Conservation (phyloP, 2,329 filamentous ascomycete genomes). For the Teratosphaeria zuluensis region DNA sequence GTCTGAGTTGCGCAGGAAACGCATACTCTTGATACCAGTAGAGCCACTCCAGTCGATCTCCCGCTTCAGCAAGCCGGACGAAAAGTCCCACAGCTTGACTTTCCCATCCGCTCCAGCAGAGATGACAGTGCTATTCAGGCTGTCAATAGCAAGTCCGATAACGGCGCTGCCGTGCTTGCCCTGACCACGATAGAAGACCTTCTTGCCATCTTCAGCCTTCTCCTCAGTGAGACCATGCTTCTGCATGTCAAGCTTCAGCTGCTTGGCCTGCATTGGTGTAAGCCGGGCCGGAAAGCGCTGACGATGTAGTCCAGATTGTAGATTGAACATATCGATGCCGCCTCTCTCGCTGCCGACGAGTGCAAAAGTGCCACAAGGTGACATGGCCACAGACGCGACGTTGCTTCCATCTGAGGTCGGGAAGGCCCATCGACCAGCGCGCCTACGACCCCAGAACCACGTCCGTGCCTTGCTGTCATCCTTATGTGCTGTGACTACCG, state of each 20-base stretch:
- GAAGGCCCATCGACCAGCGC: conserved; percentile 86
- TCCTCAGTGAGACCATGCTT: conserved; percentile 29
- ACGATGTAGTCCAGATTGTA: conserved; percentile 84
- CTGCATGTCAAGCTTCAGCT: conserved; percentile 53
- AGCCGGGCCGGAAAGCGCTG: conserved; percentile 76
- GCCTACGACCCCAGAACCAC: conserved; percentile 96
- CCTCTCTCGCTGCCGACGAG: conserved; percentile 77
- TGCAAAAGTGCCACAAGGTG: conserved; percentile 87
- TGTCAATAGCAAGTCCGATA: conserved; percentile 79
- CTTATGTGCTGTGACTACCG: conserved; percentile 84
- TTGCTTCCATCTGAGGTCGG: conserved; percentile 74
- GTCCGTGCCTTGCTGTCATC: conserved; percentile 78
- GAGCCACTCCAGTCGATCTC: conserved; percentile 78
- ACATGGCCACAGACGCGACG: conserved; percentile 77
- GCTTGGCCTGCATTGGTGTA: conserved; percentile 68
- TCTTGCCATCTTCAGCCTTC: conserved; percentile 30
- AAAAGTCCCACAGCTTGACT: conserved; percentile 95
- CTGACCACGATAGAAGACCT: conserved; percentile 38
- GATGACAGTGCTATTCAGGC: conserved; percentile 75
- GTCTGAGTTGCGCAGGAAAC: conserved; percentile 74
- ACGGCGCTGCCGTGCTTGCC: conserved; percentile 74
- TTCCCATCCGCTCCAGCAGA: conserved; percentile 86
- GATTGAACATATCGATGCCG: conserved; percentile 87
- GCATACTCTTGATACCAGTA: conserved; percentile 64
- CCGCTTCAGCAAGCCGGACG: conserved; percentile 67